Conservation (phyloP, 2,329 filamentous ascomycete species). For the Davidsoniella neocaledoniae region DNA sequence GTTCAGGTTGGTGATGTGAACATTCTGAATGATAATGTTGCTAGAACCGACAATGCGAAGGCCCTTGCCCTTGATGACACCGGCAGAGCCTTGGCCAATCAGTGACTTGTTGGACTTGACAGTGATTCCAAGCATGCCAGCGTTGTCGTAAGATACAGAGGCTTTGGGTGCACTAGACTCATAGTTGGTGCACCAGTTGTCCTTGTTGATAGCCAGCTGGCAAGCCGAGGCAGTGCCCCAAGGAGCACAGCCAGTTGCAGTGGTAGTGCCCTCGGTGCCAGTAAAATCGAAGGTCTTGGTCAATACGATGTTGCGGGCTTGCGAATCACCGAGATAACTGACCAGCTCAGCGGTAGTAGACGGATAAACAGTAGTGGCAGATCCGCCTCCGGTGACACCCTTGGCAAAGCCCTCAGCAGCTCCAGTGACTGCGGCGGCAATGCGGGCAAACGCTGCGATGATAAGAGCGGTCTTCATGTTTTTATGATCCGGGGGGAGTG, state of each 20-base stretch:
- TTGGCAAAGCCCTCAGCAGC: constrained; percentile 27
- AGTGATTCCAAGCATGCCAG: constrained; percentile 31
- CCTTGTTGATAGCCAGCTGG: constrained; percentile 43
- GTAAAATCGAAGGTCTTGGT: constrained; percentile 40
- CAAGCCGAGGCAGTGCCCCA: constrained; percentile 35
- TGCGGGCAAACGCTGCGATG: constrained; percentile 15
- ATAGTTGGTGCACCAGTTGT: constrained; percentile 43
- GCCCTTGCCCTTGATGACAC: constrained; percentile 41
- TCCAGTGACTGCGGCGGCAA: constrained; percentile 21
- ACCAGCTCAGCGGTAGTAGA: constrained; percentile 37
- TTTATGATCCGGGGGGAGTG: not conserved
- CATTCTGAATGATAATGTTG: constrained; percentile 41
- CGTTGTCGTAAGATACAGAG: constrained; percentile 32
- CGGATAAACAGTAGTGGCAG: constrained; percentile 35
- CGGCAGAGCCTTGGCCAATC: constrained; percentile 33
- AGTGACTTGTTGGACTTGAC: constrained; percentile 41
- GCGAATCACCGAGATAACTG: constrained; percentile 37
- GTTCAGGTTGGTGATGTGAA: constrained; percentile 38
- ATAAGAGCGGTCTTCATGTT: constrained; percentile 15
- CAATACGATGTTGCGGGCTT: constrained; percentile 40
- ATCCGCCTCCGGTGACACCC: constrained; percentile 44
- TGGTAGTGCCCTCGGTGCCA: constrained; percentile 34
- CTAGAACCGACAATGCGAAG: constrained; percentile 29
- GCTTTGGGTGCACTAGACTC: constrained; percentile 31
- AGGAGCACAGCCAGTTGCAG: constrained; percentile 38